These are phyloP conservation scores for Fusarium sp. DNA, from an alignment of 2,329 filamentous ascomycete genomes.

Conservation along the genomic window DNA sequence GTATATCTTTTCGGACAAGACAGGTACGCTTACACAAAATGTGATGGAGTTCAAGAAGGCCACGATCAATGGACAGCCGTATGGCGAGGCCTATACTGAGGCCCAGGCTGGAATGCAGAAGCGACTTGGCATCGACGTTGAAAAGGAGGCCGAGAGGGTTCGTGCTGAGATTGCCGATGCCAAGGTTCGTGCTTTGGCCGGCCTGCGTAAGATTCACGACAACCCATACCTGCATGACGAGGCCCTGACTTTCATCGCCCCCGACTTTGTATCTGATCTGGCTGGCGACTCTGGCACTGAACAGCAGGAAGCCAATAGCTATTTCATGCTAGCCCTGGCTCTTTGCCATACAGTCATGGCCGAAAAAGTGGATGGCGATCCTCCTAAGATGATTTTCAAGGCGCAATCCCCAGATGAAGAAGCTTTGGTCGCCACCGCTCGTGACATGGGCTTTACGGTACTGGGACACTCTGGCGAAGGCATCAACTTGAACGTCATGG, in stretches of 20 bases:
- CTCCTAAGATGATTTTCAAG: slow-evolving; percentile 92
- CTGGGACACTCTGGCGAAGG: slow-evolving; percentile 82
- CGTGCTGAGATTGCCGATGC: slow-evolving; percentile 82
- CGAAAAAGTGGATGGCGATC: slow-evolving; percentile 88
- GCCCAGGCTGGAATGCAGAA: slow-evolving; percentile 97
- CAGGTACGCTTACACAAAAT: slow-evolving; percentile 94
- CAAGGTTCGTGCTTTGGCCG: slow-evolving; percentile 76
- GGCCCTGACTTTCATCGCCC: slow-evolving; percentile 89
- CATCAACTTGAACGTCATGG: slow-evolving; percentile 87
- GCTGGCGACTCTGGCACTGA: slow-evolving; percentile 78
- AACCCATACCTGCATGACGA: slow-evolving; percentile 94
- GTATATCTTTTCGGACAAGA: slow-evolving; percentile 99
- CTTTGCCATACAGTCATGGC: slow-evolving; percentile 98
- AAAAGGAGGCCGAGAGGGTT: slow-evolving; percentile 78
- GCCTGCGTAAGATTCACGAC: slow-evolving; percentile 80
- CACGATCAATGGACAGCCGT: slow-evolving; percentile 94
- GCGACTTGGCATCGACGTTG: slow-evolving; percentile 86
- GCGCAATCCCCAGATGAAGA: slow-evolving; percentile 98
- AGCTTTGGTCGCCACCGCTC: slow-evolving; percentile 90
- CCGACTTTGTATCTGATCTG: slow-evolving; percentile 87
- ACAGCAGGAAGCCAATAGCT: slow-evolving; percentile 81
- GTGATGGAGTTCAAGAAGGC: slow-evolving; percentile 99
- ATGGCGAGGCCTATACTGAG: slow-evolving; percentile 97
- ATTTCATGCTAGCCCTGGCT: slow-evolving; percentile 94
- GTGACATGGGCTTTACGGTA: slow-evolving; percentile 95